Evolutionary conservation across 345 rosid genomes (phyloP).

Genomic region (Cardamine chenopodiifolia): DNA sequence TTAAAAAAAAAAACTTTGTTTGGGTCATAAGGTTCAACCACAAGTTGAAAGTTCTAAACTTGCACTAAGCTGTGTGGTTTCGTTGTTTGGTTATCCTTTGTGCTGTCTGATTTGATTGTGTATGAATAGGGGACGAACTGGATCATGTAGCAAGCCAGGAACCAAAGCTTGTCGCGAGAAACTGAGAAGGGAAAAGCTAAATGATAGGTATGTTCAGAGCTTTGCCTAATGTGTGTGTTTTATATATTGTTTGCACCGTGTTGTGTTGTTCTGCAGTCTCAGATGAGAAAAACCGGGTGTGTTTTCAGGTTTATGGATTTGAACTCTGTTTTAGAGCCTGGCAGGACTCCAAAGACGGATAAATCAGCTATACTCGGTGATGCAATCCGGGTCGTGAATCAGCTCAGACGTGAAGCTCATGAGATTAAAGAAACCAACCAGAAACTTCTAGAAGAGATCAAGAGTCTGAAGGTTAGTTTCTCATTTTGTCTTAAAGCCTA

Average conservation of each 20-base stretch:
- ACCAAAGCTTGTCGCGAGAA: slow-evolving; percentile 88
- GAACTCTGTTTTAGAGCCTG: slow-evolving; percentile 80
- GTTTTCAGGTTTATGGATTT: slow-evolving; percentile 73
- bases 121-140: slow-evolving; percentile 42
- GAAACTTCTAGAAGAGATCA: slow-evolving; percentile 73
- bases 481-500: background rate
- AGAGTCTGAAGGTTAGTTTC: slow-evolving; percentile 70
- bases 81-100: background rate
- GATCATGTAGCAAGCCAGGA: slow-evolving; percentile 46
- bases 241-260: background rate
- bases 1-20: background rate
- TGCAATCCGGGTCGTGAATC: slow-evolving; percentile 75
- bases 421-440: slow-evolving; percentile 80
- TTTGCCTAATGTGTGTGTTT: background rate
- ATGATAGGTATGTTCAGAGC: slow-evolving; percentile 59
- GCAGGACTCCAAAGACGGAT: slow-evolving; percentile 74
- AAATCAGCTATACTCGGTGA: slow-evolving; percentile 81
- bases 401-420: slow-evolving; percentile 70
- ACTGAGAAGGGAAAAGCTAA: slow-evolving; percentile 81
- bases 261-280: slow-evolving; percentile 8
- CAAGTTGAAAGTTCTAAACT: background rate
- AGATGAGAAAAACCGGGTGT: background rate
- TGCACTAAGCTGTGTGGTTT: slow-evolving; percentile 13
- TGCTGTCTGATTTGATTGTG: slow-evolving; percentile 23
- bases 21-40: background rate